Percentiles rank a stretch among this genome's conserved stretches.
These are phyloP conservation scores for Phylloporus sp. DNA, from an alignment of 768 basidiomycete genomes.

Conservation along the genomic window DNA sequence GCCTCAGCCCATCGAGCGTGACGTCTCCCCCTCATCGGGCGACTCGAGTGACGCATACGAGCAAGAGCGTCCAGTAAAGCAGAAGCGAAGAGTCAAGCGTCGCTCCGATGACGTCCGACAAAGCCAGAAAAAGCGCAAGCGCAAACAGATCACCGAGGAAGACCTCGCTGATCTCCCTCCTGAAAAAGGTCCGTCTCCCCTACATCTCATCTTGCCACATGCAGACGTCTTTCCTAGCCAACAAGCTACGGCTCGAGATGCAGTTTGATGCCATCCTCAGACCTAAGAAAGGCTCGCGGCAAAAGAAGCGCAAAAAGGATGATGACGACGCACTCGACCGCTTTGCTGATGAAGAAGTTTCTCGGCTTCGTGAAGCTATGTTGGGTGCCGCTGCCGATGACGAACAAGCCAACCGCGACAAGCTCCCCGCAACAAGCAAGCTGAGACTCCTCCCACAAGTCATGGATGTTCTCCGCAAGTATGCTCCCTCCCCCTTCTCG, in stretches of 20 bases:
- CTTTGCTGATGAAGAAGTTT: constrained; percentile 88
- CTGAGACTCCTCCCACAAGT: constrained; percentile 83
- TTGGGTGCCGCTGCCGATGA: constrained; percentile 82
- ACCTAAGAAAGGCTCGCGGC: constrained; percentile 63
- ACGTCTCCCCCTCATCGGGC: constrained; percentile 33
- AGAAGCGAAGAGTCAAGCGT: constrained; percentile 23
- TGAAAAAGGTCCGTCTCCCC: constrained; percentile 59
- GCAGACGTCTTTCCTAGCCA: constrained; percentile 44
- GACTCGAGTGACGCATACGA: constrained; percentile 55
- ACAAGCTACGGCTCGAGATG: constrained; percentile 74
- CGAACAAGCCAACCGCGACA: constrained; percentile 71
- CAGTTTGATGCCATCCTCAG: constrained; percentile 85
- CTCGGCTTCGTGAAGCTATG: constrained; percentile 87
- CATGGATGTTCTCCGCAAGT: constrained; percentile 93
- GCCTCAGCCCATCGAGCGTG: constrained; percentile 32
- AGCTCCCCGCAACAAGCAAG: constrained; percentile 80
- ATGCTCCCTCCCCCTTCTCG: constrained; percentile 19
- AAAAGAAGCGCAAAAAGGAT: constrained; percentile 70
- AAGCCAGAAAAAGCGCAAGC: constrained; percentile 52
- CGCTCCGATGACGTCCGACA: constrained; percentile 43
- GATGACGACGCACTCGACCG: constrained; percentile 80
- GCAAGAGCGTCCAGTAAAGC: constrained; percentile 29
- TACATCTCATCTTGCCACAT: not conserved
- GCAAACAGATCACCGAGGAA: constrained; percentile 57
- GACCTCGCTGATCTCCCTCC: constrained; percentile 69